Conservation (phyloP, 1,284 basidiomycete species). For the Fomitopsis pinicola region DNA sequence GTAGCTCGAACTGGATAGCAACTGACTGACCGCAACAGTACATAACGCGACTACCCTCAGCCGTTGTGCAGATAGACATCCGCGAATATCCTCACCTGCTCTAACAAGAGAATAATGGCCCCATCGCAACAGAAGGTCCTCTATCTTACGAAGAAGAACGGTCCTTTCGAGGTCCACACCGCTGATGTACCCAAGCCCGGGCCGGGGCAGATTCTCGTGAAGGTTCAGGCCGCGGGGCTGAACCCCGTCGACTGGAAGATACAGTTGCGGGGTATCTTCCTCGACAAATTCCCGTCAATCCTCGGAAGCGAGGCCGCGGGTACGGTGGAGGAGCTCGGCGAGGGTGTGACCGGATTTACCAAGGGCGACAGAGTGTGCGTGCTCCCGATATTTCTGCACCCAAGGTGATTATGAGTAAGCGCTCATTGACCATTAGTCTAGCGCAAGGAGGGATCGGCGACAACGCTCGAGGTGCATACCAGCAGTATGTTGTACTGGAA, state of each 20-base stretch:
- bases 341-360: slow-evolving; percentile 10
- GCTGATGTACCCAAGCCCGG: slow-evolving; percentile 27
- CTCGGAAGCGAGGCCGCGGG: slow-evolving; percentile 12
- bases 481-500: too few relatives aligned
- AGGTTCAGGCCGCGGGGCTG: slow-evolving; percentile 35
- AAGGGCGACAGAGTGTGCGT: slow-evolving; percentile 14
- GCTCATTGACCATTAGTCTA: not conserved
- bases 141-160: not conserved
- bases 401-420: too few relatives aligned
- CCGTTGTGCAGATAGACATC: too few relatives aligned
- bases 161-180: not conserved
- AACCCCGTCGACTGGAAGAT: slow-evolving; percentile 47
- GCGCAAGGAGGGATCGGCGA: slow-evolving; percentile 3
- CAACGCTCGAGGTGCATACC: too few relatives aligned
- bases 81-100: too few relatives aligned
- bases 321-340: slow-evolving; percentile 14
- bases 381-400: not conserved
- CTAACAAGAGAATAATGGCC: not conserved
- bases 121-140: not conserved
- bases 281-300: slow-evolving; percentile 21
- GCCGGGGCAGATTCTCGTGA: slow-evolving; percentile 39
- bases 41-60: too few relatives aligned
- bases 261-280: slow-evolving; percentile 20
- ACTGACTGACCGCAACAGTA: too few relatives aligned
- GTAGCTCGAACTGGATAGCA: too few relatives aligned